Percentiles rank a stretch among this genome's conserved stretches.
phyloP scores from a whole-genome alignment of 1,139 yeast species.

The Meyerozyma guilliermondii region DNA sequence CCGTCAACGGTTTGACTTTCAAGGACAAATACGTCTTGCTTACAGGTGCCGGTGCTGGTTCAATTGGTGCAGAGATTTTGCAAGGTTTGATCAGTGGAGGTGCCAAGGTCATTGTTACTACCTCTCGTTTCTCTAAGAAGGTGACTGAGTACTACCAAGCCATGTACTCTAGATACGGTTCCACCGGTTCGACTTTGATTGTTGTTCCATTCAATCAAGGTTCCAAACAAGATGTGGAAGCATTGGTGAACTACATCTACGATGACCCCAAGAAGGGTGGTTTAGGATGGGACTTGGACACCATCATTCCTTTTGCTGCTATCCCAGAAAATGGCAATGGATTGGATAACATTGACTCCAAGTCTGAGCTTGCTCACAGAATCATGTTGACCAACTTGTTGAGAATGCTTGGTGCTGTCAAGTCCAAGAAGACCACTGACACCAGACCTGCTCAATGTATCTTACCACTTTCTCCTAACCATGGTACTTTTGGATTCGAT shows the following conservation, averaged over 20 bases:
- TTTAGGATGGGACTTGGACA: conserved; percentile 97
- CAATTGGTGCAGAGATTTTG: conserved; percentile 95
- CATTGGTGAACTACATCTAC: conserved; percentile 80
- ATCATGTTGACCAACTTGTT: conserved; percentile 94
- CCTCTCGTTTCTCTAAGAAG: conserved; percentile 90
- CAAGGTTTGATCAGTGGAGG: conserved; percentile 97
- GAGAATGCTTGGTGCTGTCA: conserved; percentile 87
- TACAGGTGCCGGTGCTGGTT: conserved; percentile 99
- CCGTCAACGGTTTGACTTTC: conserved; percentile 87
- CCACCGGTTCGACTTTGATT: conserved; percentile 83
- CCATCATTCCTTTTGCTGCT: conserved; percentile 95
- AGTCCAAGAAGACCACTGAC: conserved; percentile 77
- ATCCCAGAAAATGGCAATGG: conserved; percentile 98
- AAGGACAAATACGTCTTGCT: conserved; percentile 84
- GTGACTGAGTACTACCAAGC: conserved; percentile 95
- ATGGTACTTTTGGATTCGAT: conserved; percentile 96
- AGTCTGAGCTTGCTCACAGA: conserved; percentile 96
- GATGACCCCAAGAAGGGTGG: conserved; percentile 81
- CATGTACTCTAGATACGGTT: conserved; percentile 88
- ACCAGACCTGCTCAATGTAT: conserved; percentile 98
- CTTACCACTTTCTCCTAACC: conserved; percentile 95
- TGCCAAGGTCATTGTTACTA: conserved; percentile 93
- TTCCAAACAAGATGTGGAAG: conserved; percentile 87
- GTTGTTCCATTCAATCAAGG: conserved; percentile 99
- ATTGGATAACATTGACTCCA: conserved; percentile 86